phyloP scores from a whole-genome alignment of 495 filamentous ascomycete species.

The Melanomma pulvis-pyrius region DNA sequence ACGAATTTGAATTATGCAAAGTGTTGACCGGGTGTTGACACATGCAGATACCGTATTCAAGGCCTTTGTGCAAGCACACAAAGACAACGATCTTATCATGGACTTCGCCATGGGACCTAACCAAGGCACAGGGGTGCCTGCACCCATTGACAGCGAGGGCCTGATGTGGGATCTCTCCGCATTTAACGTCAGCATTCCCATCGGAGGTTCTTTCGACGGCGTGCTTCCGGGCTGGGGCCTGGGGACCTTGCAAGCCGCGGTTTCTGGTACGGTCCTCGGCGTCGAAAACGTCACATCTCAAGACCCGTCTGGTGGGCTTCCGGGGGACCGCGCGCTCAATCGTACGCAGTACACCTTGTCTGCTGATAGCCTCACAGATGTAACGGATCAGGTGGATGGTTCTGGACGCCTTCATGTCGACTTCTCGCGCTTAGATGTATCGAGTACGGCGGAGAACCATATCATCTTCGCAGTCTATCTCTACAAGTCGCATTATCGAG shows the following conservation, averaged over 20 bases:
- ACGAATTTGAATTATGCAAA: background rate
- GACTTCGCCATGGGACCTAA: constrained; percentile 39
- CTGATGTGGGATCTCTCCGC: constrained; percentile 32
- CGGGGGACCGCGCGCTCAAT: constrained; percentile 3
- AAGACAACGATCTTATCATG: constrained; percentile 29
- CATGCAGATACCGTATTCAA: constrained; percentile 13
- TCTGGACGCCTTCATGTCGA: constrained; percentile 10
- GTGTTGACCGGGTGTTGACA: background rate
- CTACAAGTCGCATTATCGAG: constrained; percentile 18
- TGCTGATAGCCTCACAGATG: constrained; percentile 13
- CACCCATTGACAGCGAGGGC: constrained; percentile 20
- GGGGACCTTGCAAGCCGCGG: constrained; percentile 29
- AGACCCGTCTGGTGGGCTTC: constrained; percentile 10
- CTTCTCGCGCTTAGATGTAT: constrained; percentile 2
- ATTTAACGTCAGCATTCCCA: constrained; percentile 21
- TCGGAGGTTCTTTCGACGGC: constrained; percentile 27
- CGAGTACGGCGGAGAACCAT: constrained; percentile 10
- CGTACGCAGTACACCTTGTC: constrained; percentile 16
- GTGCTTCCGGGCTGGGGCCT: constrained; percentile 33
- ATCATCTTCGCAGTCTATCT: constrained; percentile 33
- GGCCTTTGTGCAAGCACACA: constrained; percentile 20
- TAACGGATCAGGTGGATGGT: constrained; percentile 6
- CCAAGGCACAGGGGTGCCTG: constrained; percentile 39
- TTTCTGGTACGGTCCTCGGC: constrained; percentile 11
- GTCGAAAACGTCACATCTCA: background rate